Base-by-base conservation (phyloP, 2,329 filamentous ascomycete genomes). In the Aspergillus sp. region DNA sequence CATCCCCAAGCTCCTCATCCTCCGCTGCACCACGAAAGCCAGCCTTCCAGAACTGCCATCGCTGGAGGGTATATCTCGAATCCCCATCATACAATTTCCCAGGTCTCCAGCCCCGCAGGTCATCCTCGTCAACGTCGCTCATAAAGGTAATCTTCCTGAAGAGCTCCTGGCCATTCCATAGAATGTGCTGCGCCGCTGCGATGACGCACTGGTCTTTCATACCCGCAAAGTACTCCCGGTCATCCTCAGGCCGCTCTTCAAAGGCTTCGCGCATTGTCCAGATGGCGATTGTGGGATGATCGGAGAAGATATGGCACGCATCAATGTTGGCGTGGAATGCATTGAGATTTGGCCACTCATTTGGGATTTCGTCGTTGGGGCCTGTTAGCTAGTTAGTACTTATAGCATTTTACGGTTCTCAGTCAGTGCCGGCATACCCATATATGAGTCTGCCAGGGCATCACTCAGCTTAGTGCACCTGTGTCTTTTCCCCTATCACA, bases 141-240 rank as follows among this genome's bases (percentile, higher is more conserved):
- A 24, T 18, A 12, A n/a, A 57, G 2, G 43, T 9, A 52, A 47
- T 17, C 1, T 45, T 13, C 12, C 53, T 57, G 18, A 53, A 57
- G 5, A 52, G 22, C n/a, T 32, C 41, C n/a, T 52, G 48, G 0
- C 55, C 48, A 32, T 50, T 41, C 55, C 55, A 57, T 18, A 57
- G 55, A 47, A 57, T 52, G 26, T 57, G 47, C 48, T 57, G 55
- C 13, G 48, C 55, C 4, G 55, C 48, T 38, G 55, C 48, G 41
- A 57, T 44, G 30, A 57, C 32, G 5, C 20, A 34, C 11, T 48
- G 42, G 5, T 30, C 41, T n/a, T 52, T 30, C 34, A 39, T 22
- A 1, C 36, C 48, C 13, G 47, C 22, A 7, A 17, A 24, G 39
- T 41, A 15, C 39, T 38, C n/a, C 32, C 17, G n/a, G 12, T 32